phyloP scores from a whole-genome alignment of 805 yeast species.

The Ogataea pignaliae region DNA sequence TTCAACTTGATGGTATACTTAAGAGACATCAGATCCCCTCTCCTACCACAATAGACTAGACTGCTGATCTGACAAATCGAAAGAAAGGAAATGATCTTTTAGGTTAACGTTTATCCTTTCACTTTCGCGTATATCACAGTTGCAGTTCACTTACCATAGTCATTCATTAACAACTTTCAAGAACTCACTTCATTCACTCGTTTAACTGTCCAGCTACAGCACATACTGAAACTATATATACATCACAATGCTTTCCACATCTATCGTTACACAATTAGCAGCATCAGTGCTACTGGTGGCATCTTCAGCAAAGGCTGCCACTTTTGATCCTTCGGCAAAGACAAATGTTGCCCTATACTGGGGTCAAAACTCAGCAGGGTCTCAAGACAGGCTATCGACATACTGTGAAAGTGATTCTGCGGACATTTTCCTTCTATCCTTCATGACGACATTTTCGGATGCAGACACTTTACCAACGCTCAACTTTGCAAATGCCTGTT shows the following conservation, averaged over 20 bases:
- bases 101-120: no score
- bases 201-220: neutral
- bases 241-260: constrained; percentile 2
- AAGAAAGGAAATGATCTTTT: no score
- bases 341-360: constrained; percentile 76
- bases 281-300: constrained; percentile 10
- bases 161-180: neutral
- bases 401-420: constrained; percentile 70
- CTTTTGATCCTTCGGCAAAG: constrained; percentile 35
- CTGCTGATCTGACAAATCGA: no score
- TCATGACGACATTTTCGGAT: constrained; percentile 58
- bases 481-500: constrained; percentile 55
- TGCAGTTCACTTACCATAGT: no score
- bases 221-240: no score
- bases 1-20: no score
- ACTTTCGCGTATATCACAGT: no score
- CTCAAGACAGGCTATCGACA: constrained; percentile 39
- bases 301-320: constrained; percentile 13
- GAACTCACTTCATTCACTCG: neutral
- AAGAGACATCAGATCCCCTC: no score
- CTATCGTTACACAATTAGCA: constrained; percentile 7
- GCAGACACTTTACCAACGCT: constrained; percentile 35
- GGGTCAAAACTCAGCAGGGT: constrained; percentile 83
- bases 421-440: constrained; percentile 69
- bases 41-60: no score